These are phyloP conservation scores for Vanrija sp. DNA, from an alignment of 1,284 basidiomycete species.

Conservation along the genomic window DNA sequence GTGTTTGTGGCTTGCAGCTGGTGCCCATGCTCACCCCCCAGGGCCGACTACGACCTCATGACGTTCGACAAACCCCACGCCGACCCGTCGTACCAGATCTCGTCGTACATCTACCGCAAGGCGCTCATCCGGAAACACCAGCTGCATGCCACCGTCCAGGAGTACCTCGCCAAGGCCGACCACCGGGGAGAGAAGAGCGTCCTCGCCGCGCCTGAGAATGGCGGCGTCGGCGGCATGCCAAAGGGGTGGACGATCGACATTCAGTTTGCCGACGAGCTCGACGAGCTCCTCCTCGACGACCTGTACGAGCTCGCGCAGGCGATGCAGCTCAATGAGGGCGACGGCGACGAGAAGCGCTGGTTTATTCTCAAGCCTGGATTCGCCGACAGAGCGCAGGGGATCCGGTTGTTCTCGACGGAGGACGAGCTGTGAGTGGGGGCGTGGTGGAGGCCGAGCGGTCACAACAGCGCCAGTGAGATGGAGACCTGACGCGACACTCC, in stretches of 20 bases:
- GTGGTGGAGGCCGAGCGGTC: not conserved
- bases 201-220: constrained; percentile 1
- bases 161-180: constrained; percentile 68
- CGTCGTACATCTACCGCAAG: constrained; percentile 85
- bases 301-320: constrained; percentile 76
- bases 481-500: not conserved
- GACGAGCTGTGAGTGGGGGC: constrained; percentile 55
- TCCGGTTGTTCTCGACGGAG: constrained; percentile 81
- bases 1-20: not conserved
- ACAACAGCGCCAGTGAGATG: not conserved
- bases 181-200: constrained; percentile 25
- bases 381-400: constrained; percentile 93
- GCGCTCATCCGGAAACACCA: constrained; percentile 93
- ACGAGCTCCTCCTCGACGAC: constrained; percentile 90
- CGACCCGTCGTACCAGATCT: constrained; percentile 59
- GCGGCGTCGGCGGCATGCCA: constrained; percentile 57
- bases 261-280: constrained; percentile 88
- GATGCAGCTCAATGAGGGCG: constrained; percentile 54
- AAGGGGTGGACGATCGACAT: constrained; percentile 84
- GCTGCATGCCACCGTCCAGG: constrained; percentile 70
- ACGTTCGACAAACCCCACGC: constrained; percentile 65
- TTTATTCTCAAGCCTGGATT: constrained; percentile 97
- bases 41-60: constrained; percentile 65
- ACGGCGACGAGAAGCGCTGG: constrained; percentile 57
- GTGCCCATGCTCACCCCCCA: constrained; percentile 18